phyloP scores from a whole-genome alignment of 176 grass and related monocot species.

The Olyra latifolia region DNA sequence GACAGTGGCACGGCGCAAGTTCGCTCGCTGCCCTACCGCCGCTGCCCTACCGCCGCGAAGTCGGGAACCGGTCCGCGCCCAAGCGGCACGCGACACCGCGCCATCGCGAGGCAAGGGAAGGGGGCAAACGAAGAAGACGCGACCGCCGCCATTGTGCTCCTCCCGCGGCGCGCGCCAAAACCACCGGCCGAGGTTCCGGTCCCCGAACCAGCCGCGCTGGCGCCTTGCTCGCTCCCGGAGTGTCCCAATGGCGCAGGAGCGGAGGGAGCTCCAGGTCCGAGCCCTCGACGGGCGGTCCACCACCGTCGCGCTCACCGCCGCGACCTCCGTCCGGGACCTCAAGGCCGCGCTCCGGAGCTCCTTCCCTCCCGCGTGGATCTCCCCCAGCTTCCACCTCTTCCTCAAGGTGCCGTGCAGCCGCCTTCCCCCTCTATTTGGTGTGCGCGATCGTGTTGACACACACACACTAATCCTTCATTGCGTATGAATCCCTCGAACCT shows the following conservation, averaged over 20 bases:
- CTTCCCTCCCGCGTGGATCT: constrained; percentile 66
- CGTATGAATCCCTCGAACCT: background rate
- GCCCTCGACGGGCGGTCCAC: constrained; percentile 60
- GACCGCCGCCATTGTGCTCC: constrained; percentile 17
- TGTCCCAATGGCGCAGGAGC: constrained; percentile 14
- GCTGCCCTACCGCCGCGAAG: no score
- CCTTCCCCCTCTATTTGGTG: background rate
- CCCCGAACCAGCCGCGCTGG: background rate
- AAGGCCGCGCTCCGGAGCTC: constrained; percentile 66
- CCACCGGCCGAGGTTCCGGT: background rate
- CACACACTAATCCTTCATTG: no score
- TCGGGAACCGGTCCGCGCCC: no score
- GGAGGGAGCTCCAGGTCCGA: constrained; percentile 66
- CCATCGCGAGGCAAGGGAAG: no score
- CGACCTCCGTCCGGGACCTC: constrained; percentile 63
- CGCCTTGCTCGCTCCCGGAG: background rate
- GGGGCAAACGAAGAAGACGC: no score
- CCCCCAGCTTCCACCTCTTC: constrained; percentile 75
- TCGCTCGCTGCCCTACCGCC: no score
- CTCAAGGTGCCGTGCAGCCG: constrained; percentile 66
- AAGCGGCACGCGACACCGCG: no score
- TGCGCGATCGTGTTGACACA: background rate
- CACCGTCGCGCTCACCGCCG: constrained; percentile 32
- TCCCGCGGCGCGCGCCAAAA: constrained; percentile 34
- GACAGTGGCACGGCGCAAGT: no score